Conservation (phyloP, 768 basidiomycete genomes). For the Leucosporidium creatinivorum region DNA sequence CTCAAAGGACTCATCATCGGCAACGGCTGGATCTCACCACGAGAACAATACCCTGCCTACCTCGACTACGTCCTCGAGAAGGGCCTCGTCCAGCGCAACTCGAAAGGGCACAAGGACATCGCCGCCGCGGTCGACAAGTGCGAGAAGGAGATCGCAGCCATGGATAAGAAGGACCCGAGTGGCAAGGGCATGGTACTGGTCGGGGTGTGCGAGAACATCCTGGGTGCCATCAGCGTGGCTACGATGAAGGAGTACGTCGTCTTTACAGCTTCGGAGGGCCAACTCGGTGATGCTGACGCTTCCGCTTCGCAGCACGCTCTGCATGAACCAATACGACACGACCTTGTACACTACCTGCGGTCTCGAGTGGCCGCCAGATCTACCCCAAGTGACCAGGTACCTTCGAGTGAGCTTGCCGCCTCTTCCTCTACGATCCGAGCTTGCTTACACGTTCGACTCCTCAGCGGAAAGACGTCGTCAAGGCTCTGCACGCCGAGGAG, state of each 20-base stretch:
- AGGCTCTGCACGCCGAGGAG: conserved; percentile 66
- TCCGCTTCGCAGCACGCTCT: conserved; percentile 50
- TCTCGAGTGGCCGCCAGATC: conserved; percentile 92
- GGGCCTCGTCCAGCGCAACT: conserved; percentile 64
- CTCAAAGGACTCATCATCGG: conserved; percentile 75
- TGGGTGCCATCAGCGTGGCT: conserved; percentile 44
- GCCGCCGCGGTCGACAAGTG: conserved; percentile 59
- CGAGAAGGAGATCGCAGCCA: conserved; percentile 45
- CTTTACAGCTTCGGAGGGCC: background rate
- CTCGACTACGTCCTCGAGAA: conserved; percentile 75
- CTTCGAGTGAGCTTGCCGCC: conserved; percentile 53
- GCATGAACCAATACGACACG: conserved; percentile 89
- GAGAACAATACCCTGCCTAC: conserved; percentile 80
- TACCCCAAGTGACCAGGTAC: conserved; percentile 66
- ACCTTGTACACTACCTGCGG: conserved; percentile 80
- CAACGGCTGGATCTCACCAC: conserved; percentile 95
- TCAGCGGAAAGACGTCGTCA: conserved; percentile 73
- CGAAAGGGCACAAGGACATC: conserved; percentile 58
- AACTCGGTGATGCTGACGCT: conserved; percentile 64
- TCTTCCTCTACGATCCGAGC: background rate
- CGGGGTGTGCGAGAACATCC: conserved; percentile 56
- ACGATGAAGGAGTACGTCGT: conserved; percentile 46
- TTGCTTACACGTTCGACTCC: background rate
- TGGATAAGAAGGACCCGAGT: conserved; percentile 20
- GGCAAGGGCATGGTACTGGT: conserved; percentile 48